A percentile compares a stretch with the other conserved stretches of the same genome.
phyloP scores from a whole-genome alignment of 169 alveolate genomes.

The Cyclospora cayetanensis region DNA sequence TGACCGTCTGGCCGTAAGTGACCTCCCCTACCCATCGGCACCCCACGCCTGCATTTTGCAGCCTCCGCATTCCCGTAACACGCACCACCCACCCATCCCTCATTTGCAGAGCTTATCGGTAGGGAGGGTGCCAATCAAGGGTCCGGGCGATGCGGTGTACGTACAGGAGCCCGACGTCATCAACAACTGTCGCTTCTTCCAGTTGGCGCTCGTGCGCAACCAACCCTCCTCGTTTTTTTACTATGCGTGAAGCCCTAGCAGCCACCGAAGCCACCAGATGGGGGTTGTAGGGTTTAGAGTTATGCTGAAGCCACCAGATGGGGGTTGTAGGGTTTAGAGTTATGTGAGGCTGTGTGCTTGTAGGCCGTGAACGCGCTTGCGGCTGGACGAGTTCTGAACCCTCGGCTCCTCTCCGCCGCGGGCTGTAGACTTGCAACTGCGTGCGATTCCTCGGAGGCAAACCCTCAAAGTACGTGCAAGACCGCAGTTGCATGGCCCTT shows the following conservation, averaged over 20 bases:
- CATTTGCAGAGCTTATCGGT: too few species aligned
- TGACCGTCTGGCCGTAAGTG: background rate
- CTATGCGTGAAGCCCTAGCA: background rate
- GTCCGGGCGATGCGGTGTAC: too few species aligned
- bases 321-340: background rate
- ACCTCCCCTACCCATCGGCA: too few species aligned
- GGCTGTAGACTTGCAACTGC: background rate
- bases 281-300: constrained; percentile 37
- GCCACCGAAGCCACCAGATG: background rate
- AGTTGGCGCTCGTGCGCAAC: background rate
- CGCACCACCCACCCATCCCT: too few species aligned
- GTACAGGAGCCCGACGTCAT: background rate
- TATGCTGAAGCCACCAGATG: too few species aligned
- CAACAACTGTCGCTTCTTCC: background rate
- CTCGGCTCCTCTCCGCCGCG: background rate
- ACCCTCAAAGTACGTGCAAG: background rate
- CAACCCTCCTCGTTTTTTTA: background rate
- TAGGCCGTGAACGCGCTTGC: background rate
- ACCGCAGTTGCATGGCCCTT: too few species aligned
- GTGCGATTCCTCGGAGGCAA: background rate
- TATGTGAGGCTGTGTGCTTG: background rate
- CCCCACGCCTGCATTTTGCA: too few species aligned
- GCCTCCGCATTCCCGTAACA: too few species aligned
- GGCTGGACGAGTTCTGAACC: background rate
- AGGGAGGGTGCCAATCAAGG: too few species aligned